Evolutionary conservation across 768 basidiomycete species (phyloP).

Genomic region (Trametes maxima): DNA sequence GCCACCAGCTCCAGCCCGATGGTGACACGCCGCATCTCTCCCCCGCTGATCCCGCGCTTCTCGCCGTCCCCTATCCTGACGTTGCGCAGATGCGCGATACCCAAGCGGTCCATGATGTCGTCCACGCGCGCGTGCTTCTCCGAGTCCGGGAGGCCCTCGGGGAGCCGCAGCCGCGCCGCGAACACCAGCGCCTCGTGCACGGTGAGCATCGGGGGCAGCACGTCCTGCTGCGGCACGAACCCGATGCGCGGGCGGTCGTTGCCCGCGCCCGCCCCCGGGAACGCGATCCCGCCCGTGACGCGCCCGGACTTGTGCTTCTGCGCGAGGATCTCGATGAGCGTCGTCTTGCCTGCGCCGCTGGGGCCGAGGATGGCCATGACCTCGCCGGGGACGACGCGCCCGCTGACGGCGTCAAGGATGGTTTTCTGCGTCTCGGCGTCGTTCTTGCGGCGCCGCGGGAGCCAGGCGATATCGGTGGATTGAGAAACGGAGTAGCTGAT

Average conservation of each 20-base stretch:
- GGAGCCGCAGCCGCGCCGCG: slow-evolving; percentile 82
- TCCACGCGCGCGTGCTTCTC: slow-evolving; percentile 71
- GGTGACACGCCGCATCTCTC: slow-evolving; percentile 87
- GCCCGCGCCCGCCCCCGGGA: slow-evolving; percentile 40
- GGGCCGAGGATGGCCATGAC: slow-evolving; percentile 94
- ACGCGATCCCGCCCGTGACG: slow-evolving; percentile 64
- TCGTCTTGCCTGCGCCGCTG: slow-evolving; percentile 92
- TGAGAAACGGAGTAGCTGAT: slow-evolving; percentile 65
- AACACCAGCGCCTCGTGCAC: slow-evolving; percentile 70
- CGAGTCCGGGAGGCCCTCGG: slow-evolving; percentile 64
- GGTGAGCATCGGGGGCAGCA: slow-evolving; percentile 68
- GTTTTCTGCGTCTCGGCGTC: slow-evolving; percentile 48
- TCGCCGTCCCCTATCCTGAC: slow-evolving; percentile 75
- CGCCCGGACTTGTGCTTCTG: slow-evolving; percentile 78
- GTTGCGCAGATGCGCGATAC: slow-evolving; percentile 69
- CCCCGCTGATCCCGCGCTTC: slow-evolving; percentile 84
- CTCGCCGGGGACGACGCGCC: slow-evolving; percentile 73
- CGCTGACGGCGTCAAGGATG: slow-evolving; percentile 71
- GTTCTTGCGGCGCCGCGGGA: slow-evolving; percentile 13
- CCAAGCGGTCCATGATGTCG: slow-evolving; percentile 74
- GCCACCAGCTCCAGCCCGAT: slow-evolving; percentile 90
- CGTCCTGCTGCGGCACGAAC: slow-evolving; percentile 87
- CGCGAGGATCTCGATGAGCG: slow-evolving; percentile 88
- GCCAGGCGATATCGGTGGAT: slow-evolving; percentile 10
- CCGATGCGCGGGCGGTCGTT: slow-evolving; percentile 51